These are phyloP conservation scores for Fusarium sulawesiense DNA, from an alignment of 2,329 filamentous ascomycete species.

Conservation along the genomic window DNA sequence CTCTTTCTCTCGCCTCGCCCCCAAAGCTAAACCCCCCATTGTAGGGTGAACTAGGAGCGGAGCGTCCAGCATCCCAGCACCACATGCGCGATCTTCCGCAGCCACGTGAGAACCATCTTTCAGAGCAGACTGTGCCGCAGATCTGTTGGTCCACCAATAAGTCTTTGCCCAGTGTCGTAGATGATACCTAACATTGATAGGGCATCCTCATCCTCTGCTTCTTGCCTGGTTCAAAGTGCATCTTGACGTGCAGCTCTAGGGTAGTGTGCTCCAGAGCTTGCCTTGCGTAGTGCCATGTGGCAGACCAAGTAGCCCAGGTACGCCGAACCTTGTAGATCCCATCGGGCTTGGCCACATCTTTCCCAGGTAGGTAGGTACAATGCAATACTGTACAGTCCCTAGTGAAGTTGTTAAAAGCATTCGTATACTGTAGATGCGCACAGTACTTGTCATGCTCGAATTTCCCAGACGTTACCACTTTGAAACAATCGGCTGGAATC, in stretches of 20 bases:
- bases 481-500: slow-evolving; percentile 28
- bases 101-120: slow-evolving; percentile 48
- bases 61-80: slow-evolving; percentile 41
- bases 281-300: slow-evolving; percentile 36
- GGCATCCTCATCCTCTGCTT: slow-evolving; percentile 12
- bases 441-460: slow-evolving; percentile 16
- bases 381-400: neutral
- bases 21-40: slow-evolving; percentile 23
- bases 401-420: neutral
- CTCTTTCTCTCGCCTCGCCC: slow-evolving; percentile 26
- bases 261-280: neutral
- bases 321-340: slow-evolving; percentile 14
- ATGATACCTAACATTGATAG: neutral
- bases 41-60: slow-evolving; percentile 36
- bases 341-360: slow-evolving; percentile 1
- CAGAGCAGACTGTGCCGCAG: slow-evolving; percentile 26
- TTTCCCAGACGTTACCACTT: slow-evolving; percentile 10
- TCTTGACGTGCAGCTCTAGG: slow-evolving; percentile 11
- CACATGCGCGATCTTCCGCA: slow-evolving; percentile 52
- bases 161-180: neutral
- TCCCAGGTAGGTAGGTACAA: slow-evolving; percentile 5
- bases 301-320: slow-evolving; percentile 12
- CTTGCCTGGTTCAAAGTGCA: neutral
- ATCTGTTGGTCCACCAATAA: slow-evolving; percentile 33
- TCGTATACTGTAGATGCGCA: neutral